These are phyloP conservation scores for Fraxinus floribunda DNA, from an alignment of 305 asterid species.

Conservation along the genomic window DNA sequence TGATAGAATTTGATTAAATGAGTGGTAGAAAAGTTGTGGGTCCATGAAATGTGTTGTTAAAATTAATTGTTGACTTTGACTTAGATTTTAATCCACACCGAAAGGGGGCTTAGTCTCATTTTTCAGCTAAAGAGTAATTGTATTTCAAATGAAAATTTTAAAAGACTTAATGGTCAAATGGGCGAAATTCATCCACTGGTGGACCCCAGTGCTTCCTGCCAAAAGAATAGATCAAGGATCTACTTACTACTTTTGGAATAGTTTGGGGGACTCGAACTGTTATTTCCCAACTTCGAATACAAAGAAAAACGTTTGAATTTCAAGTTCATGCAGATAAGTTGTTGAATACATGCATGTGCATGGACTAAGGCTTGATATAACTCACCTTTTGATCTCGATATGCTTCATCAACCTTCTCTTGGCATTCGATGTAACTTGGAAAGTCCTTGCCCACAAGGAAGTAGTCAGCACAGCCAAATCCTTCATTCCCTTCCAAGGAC, in stretches of 20 bases:
- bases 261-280: not conserved
- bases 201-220: not conserved
- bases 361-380: not conserved
- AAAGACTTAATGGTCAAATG: not conserved
- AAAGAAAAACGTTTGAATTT: not conserved
- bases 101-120: not conserved
- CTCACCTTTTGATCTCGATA: constrained; percentile 71
- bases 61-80: not conserved
- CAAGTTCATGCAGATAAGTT: not conserved
- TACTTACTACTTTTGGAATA: not conserved
- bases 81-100: not conserved
- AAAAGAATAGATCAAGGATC: not conserved
- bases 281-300: not conserved
- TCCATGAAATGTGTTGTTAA: not conserved
- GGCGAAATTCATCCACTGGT: not conserved
- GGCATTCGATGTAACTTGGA: constrained; percentile 91
- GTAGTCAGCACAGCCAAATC: constrained; percentile 83
- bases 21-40: not conserved
- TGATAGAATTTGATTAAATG: not conserved
- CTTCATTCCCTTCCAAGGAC: constrained; percentile 90
- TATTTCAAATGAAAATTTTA: not conserved
- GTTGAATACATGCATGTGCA: not conserved
- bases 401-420: constrained; percentile 83
- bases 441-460: constrained; percentile 97
- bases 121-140: not conserved